Percentiles rank a stretch among this genome's conserved stretches.
These are phyloP conservation scores for Fragaria iinumae DNA, from an alignment of 306 rosid species.

Conservation along the genomic window DNA sequence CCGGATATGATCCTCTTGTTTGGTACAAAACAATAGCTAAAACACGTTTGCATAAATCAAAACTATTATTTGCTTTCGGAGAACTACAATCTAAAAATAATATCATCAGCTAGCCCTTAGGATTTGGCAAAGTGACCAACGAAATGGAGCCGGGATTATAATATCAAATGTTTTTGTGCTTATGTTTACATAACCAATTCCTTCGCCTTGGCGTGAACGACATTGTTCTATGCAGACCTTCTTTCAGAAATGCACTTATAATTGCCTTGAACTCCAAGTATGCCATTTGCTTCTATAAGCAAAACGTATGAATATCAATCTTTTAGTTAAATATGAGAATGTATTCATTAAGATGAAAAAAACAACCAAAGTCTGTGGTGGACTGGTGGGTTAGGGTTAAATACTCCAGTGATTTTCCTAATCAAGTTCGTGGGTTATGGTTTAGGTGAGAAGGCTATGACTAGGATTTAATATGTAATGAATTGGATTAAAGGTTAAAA, in stretches of 20 bases:
- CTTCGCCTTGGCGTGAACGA: not conserved
- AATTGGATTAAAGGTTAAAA: not conserved
- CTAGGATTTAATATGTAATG: not conserved
- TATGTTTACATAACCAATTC: too few relatives aligned
- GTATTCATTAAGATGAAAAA: not conserved
- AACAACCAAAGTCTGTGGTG: not conserved
- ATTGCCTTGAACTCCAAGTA: not conserved
- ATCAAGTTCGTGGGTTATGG: not conserved
- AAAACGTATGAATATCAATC: not conserved
- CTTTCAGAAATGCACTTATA: not conserved
- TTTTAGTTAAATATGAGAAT: not conserved
- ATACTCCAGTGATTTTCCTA: not conserved
- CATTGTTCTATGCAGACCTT: not conserved
- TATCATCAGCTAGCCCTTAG: too few relatives aligned
- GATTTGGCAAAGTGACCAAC: too few relatives aligned
- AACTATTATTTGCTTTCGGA: not conserved
- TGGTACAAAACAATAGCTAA: not conserved
- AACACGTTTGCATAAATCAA: too few relatives aligned
- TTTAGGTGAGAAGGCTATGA: not conserved
- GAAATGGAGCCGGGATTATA: too few relatives aligned
- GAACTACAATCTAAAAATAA: not conserved
- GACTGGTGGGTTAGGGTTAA: not conserved
- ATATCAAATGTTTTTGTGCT: too few relatives aligned
- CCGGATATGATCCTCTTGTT: not conserved
- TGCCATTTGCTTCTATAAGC: slow-evolving; percentile 11